Conservation (phyloP, 495 filamentous ascomycete species). For the Neurospora tetraspora region DNA sequence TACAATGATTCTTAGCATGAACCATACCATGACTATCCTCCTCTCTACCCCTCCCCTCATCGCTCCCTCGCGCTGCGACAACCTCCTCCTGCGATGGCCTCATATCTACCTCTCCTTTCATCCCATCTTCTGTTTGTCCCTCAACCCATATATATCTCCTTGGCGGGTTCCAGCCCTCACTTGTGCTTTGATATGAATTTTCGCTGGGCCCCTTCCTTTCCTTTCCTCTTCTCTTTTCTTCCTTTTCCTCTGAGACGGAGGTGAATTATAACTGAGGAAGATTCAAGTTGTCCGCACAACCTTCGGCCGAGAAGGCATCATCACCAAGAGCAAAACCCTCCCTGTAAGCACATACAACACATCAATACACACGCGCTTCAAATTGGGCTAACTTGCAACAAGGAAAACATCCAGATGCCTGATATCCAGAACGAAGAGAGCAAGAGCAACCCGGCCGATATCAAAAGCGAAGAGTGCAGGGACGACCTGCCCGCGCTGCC, state of each 20-base stretch:
- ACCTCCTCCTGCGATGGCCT: not conserved
- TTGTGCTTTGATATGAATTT: not conserved
- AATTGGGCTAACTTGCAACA: not conserved
- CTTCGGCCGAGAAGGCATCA: not conserved
- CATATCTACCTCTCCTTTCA: not conserved
- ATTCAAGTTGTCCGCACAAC: not conserved
- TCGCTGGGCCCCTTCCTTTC: not conserved
- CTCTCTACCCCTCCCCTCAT: not conserved
- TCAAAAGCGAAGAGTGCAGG: not conserved
- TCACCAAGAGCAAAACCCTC: not conserved
- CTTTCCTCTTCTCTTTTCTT: not conserved
- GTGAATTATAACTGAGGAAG: not conserved
- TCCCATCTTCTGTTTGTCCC: not conserved
- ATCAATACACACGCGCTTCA: not conserved
- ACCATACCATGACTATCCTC: not conserved
- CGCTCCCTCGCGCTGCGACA: not conserved
- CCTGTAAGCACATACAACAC: not conserved
- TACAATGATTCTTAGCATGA: not conserved
- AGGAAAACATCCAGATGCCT: not conserved
- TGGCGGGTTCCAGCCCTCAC: not conserved
- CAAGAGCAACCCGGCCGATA: not conserved
- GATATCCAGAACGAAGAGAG: not conserved
- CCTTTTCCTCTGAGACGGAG: not conserved
- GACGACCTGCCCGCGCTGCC: not conserved
- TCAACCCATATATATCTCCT: not conserved